Conservation (phyloP, 805 yeast genomes). For the Cyberlindnera americana region DNA sequence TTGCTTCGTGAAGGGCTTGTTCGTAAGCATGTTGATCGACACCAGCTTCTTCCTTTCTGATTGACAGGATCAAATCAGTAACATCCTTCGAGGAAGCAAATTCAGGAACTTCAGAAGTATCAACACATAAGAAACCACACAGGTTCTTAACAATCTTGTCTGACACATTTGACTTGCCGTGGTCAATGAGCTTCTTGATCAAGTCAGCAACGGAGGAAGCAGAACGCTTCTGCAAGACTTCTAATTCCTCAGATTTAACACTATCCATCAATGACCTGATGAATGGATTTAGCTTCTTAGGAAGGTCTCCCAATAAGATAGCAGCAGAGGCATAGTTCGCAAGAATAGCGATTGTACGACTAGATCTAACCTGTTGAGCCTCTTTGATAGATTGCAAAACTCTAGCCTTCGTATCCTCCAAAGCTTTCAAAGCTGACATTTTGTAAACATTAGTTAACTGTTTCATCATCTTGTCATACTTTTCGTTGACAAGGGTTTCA, state of each 20-base stretch:
- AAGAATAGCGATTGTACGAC: slow-evolving; percentile 56
- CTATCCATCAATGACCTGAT: slow-evolving; percentile 92
- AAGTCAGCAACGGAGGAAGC: slow-evolving; percentile 66
- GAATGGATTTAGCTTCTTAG: slow-evolving; percentile 82
- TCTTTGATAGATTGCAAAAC: slow-evolving; percentile 64
- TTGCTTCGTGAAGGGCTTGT: slow-evolving; percentile 66
- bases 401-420: slow-evolving; percentile 76
- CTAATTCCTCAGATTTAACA: slow-evolving; percentile 69
- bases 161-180: slow-evolving; percentile 67
- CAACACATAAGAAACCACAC: slow-evolving; percentile 92
- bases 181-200: slow-evolving; percentile 51
- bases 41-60: slow-evolving; percentile 72
- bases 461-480: slow-evolving; percentile 61
- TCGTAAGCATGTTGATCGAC: slow-evolving; percentile 63
- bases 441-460: slow-evolving; percentile 65
- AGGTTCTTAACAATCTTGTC: slow-evolving; percentile 87
- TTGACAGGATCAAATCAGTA: slow-evolving; percentile 60
- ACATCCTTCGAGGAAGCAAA: slow-evolving; percentile 61
- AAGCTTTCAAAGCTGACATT: slow-evolving; percentile 62
- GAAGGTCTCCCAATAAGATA: slow-evolving; percentile 62
- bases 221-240: slow-evolving; percentile 63
- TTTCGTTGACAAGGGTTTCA: slow-evolving; percentile 59
- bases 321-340: slow-evolving; percentile 78
- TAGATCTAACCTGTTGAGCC: slow-evolving; percentile 49
- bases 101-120: slow-evolving; percentile 94